Base-by-base conservation (phyloP, 345 rosid genomes). In the Theobroma cacao region DNA sequence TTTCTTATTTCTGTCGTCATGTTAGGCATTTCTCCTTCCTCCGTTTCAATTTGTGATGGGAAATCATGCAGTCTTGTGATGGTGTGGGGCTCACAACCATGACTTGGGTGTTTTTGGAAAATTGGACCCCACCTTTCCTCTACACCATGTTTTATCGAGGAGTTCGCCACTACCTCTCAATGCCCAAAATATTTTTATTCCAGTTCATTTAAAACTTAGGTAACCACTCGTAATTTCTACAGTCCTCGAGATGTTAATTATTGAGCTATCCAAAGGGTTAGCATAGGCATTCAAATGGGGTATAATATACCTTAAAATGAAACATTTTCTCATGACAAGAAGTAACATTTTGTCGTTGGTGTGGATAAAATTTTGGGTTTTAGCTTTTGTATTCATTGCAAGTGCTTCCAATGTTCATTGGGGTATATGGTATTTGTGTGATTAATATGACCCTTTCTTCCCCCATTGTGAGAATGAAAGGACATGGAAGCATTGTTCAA, bases 91-190 rank as follows among this genome's bases (percentile, higher is more conserved):
- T 20, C 53, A 43, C 8, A n/a, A n/a, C 4, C 7, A 13, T 26
- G 10, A 3, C 5, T 22, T 12, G 34, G 33, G 34, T 26, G 20
- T 59, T 59, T 59, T 26, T 28, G 64, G 72, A 66, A 22, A 5
- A 5, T 13, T 30, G 79, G 80, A 17, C 85, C 80, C 82, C 62
- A 20, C 78, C 58, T n/a, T 2, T 53, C 40, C 47, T 69, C 36
- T 8, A 0, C 33, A 33, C 62, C 30, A 58, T 34, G 65, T 59
- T 28, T 59, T 59, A 26, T 59, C 12, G 18, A 63, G 59, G 62
- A 72, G 62, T 41, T 0, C 36, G 64, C 28, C 34, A 34, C 20
- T 17, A 38, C 40, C 20, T 24, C 0, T 50, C n/a, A n/a, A n/a
- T n/a, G n/a, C n/a, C n/a, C n/a, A n/a, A n/a, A n/a, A n/a, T n/a